phyloP scores from a whole-genome alignment of 2,329 filamentous ascomycete genomes.

The Xylariales sp. region DNA sequence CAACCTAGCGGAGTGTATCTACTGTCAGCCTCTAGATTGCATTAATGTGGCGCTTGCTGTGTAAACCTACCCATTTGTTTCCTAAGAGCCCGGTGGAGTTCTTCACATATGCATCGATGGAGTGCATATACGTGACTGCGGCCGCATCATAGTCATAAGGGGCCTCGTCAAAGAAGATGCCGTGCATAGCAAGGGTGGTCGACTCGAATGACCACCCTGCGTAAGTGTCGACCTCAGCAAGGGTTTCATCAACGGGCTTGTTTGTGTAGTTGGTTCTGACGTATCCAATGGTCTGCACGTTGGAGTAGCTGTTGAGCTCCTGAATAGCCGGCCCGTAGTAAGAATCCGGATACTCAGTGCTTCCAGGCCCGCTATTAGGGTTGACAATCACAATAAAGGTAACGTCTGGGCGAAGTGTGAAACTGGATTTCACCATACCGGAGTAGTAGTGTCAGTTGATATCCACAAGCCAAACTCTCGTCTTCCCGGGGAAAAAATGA shows the following conservation, averaged over 20 bases:
- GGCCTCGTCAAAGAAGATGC: constrained; percentile 36
- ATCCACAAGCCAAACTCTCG: no score
- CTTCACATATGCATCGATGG: background rate
- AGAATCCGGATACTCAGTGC: constrained; percentile 22
- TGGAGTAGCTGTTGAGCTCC: constrained; percentile 30
- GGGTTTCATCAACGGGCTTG: constrained; percentile 22
- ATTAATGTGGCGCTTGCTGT: background rate
- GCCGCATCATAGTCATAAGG: constrained; percentile 15
- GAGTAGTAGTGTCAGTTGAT: no score
- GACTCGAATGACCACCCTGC: constrained; percentile 24
- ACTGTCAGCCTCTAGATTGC: background rate
- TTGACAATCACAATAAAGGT: constrained; percentile 17
- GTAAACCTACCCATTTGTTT: background rate
- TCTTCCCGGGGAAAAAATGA: no score
- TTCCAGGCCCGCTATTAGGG: constrained; percentile 26
- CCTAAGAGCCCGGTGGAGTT: background rate
- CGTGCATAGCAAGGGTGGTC: constrained; percentile 22
- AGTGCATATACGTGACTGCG: background rate
- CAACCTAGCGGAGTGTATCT: background rate
- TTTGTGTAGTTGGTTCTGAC: constrained; percentile 30
- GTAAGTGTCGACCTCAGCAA: constrained; percentile 30
- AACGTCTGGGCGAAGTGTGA: background rate
- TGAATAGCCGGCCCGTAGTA: constrained; percentile 28
- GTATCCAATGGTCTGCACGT: constrained; percentile 34
- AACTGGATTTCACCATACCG: no score